phyloP scores from a whole-genome alignment of 2,329 filamentous ascomycete genomes.

The Thermoascus crustaceus region DNA sequence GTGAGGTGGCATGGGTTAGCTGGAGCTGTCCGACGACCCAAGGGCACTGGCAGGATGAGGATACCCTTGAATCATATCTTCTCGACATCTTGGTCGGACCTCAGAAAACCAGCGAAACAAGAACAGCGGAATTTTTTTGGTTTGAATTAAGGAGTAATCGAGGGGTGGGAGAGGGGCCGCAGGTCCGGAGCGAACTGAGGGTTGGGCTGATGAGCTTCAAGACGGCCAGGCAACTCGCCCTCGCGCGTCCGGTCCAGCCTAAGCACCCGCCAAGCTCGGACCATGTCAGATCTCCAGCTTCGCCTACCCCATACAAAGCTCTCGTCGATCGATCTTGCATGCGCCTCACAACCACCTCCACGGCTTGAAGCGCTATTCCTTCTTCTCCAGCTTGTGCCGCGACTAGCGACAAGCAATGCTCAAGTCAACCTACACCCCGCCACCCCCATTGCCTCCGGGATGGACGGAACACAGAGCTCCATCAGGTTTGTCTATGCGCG shows the following conservation, averaged over 20 bases:
- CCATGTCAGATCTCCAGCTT: conserved; percentile 23
- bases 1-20: conserved; percentile 28
- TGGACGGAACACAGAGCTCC: conserved; percentile 95
- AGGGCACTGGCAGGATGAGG: conserved; percentile 17
- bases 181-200: conserved; percentile 12
- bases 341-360: conserved; percentile 1
- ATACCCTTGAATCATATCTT: conserved; percentile 93
- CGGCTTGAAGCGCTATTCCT: not conserved
- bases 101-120: conserved; percentile 6
- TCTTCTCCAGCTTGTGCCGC: not conserved
- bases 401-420: conserved; percentile 46
- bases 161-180: conserved; percentile 7
- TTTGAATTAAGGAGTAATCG: not conserved
- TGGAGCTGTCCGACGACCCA: conserved; percentile 20
- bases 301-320: conserved; percentile 7
- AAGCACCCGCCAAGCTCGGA: conserved; percentile 31
- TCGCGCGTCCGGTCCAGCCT: conserved; percentile 25
- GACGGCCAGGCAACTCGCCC: conserved; percentile 30
- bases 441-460: conserved; percentile 61
- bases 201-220: conserved; percentile 25
- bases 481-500: conserved; percentile 44
- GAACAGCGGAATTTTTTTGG: too few relatives aligned
- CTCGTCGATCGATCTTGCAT: conserved; percentile 6
- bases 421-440: conserved; percentile 66
- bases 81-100: conserved; percentile 64